Conservation (phyloP, 2,329 filamentous ascomycete species). For the Verticillium isaacii region DNA sequence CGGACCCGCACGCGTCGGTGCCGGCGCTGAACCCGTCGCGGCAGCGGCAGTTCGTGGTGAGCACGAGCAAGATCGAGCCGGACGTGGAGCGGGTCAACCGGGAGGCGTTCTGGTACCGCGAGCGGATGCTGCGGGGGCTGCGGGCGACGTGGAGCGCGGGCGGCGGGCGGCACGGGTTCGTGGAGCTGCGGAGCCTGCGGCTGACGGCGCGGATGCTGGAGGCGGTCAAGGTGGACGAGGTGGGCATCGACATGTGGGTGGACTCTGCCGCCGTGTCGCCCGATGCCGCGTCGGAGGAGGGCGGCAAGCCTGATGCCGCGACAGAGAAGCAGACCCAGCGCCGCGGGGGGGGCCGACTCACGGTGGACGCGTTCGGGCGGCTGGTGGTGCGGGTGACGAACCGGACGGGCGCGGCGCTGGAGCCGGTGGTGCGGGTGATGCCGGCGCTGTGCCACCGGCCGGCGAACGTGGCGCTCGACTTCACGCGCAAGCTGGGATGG, state of each 20-base stretch:
- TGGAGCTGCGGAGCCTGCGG: conserved; percentile 74
- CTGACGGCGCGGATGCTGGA: conserved; percentile 78
- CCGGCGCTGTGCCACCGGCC: conserved; percentile 72
- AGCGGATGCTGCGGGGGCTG: conserved; percentile 69
- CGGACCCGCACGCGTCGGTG: conserved; percentile 72
- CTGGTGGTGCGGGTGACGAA: conserved; percentile 72
- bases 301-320: too few species aligned
- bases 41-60: conserved; percentile 92
- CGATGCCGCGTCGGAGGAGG: background rate
- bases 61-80: conserved; percentile 70
- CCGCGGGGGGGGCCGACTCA: conserved; percentile 10
- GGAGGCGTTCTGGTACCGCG: conserved; percentile 89
- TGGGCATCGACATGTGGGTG: conserved; percentile 62
- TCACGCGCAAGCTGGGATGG: conserved; percentile 78
- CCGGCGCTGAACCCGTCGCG: conserved; percentile 75
- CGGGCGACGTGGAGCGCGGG: conserved; percentile 66
- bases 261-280: conserved; percentile 14
- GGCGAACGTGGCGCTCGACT: conserved; percentile 68
- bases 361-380: conserved; percentile 61
- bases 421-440: conserved; percentile 69
- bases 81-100: conserved; percentile 73
- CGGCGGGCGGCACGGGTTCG: conserved; percentile 54
- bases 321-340: too few species aligned
- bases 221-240: conserved; percentile 72
- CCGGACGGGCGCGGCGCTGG: conserved; percentile 61